phyloP scores from a whole-genome alignment of 352 stramenopile genomes.

The Globisporangium abappressorium region DNA sequence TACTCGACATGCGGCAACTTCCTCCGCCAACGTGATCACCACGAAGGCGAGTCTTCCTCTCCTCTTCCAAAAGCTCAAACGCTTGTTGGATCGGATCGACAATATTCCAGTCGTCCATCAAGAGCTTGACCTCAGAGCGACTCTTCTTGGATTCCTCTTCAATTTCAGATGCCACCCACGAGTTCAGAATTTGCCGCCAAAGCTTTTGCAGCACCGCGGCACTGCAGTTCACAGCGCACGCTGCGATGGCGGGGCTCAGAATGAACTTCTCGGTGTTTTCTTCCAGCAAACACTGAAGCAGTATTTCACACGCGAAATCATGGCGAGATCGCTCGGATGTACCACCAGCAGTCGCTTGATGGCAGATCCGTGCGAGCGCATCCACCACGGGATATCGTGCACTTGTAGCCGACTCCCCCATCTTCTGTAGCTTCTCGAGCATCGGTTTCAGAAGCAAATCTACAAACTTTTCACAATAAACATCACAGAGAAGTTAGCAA shows the following conservation, averaged over 20 bases:
- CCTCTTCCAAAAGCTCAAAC: constrained; percentile 49
- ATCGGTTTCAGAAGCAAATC: constrained; percentile 56
- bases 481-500: neutral
- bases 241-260: constrained; percentile 70
- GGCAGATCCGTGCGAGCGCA: constrained; percentile 48
- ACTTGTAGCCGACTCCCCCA: constrained; percentile 50
- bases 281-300: constrained; percentile 75
- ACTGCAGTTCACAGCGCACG: constrained; percentile 59
- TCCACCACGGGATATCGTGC: constrained; percentile 71
- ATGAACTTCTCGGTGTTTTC: constrained; percentile 73
- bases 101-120: constrained; percentile 32
- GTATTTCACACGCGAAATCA: constrained; percentile 58
- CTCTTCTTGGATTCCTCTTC: constrained; percentile 6
- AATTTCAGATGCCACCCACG: constrained; percentile 10
- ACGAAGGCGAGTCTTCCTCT: constrained; percentile 30
- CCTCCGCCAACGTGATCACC: neutral
- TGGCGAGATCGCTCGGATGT: constrained; percentile 35
- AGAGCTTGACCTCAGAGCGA: neutral
- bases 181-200: constrained; percentile 44
- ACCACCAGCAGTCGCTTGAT: constrained; percentile 1
- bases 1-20: constrained; percentile 32
- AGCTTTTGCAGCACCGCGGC: constrained; percentile 41
- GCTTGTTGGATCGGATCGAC: constrained; percentile 44
- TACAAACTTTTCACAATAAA: constrained; percentile 31
- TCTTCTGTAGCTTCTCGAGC: constrained; percentile 72